These are phyloP conservation scores for Trichosporon sp. DNA, from an alignment of 1,284 basidiomycete genomes.

Conservation along the genomic window DNA sequence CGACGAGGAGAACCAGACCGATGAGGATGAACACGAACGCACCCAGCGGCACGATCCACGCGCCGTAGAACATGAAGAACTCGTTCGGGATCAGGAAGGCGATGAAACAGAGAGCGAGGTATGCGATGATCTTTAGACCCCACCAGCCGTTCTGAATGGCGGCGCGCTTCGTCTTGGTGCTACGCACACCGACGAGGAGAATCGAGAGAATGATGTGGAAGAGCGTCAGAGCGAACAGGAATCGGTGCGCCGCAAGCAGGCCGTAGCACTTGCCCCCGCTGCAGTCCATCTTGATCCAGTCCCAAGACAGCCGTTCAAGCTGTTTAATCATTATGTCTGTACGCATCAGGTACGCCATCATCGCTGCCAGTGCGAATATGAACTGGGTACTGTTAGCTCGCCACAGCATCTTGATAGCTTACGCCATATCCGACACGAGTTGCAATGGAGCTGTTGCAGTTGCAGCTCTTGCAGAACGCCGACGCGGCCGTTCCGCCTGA, in stretches of 20 bases:
- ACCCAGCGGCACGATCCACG: slow-evolving; percentile 86
- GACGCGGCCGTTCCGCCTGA: slow-evolving; percentile 66
- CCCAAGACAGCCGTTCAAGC: slow-evolving; percentile 89
- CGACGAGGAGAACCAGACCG: slow-evolving; percentile 94
- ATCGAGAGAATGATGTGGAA: slow-evolving; percentile 83
- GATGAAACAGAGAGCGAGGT: slow-evolving; percentile 80
- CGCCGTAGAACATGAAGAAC: slow-evolving; percentile 73
- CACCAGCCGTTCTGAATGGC: slow-evolving; percentile 99
- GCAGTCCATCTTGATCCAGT: slow-evolving; percentile 98
- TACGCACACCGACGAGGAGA: slow-evolving; percentile 79
- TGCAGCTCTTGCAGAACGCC: slow-evolving; percentile 98
- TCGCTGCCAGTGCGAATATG: slow-evolving; percentile 94
- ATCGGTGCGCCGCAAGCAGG: slow-evolving; percentile 94
- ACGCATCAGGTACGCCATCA: slow-evolving; percentile 94
- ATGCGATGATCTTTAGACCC: slow-evolving; percentile 93
- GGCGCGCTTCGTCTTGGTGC: slow-evolving; percentile 87
- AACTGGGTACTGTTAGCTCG: slow-evolving; percentile 62
- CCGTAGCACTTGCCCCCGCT: slow-evolving; percentile 92
- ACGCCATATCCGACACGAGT: slow-evolving; percentile 96
- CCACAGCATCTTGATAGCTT: slow-evolving; percentile 42
- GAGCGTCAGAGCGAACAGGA: slow-evolving; percentile 90
- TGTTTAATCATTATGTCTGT: slow-evolving; percentile 83
- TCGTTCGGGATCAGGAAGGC: slow-evolving; percentile 68
- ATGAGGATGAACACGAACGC: slow-evolving; percentile 92
- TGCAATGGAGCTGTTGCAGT: slow-evolving; percentile 97